Evolutionary conservation across 768 basidiomycete genomes (phyloP).

Genomic region (Auricularia heimuer): DNA sequence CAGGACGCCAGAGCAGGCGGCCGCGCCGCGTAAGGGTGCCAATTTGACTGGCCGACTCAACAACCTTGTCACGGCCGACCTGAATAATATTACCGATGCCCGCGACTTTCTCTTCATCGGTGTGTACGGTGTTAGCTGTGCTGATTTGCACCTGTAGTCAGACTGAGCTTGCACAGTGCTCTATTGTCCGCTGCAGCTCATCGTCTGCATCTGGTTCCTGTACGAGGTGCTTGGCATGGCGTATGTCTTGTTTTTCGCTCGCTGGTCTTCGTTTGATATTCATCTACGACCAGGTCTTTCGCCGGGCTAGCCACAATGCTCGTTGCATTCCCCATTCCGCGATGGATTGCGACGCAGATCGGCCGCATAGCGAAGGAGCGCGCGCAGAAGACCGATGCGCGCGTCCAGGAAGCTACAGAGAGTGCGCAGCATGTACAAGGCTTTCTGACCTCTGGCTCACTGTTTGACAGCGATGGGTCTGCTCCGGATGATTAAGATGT

Average conservation of each 20-base stretch:
- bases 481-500: conserved; percentile 32
- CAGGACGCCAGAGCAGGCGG: background rate
- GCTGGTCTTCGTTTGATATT: background rate
- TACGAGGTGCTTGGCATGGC: conserved; percentile 29
- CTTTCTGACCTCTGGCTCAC: background rate
- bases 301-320: conserved; percentile 26
- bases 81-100: conserved; percentile 26
- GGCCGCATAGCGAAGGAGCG: conserved; percentile 20
- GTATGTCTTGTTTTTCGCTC: conserved; percentile 8
- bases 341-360: conserved; percentile 21
- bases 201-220: conserved; percentile 23
- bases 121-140: conserved; percentile 13
- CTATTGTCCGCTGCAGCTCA: conserved; percentile 16
- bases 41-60: conserved; percentile 30
- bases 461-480: conserved; percentile 10
- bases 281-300: conserved; percentile 16
- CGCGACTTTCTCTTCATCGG: conserved; percentile 23
- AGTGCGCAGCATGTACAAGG: conserved; percentile 5
- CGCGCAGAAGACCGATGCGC: conserved; percentile 27
- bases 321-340: conserved; percentile 27
- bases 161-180: background rate
- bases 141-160: background rate
- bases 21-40: conserved; percentile 3
- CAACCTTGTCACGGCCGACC: conserved; percentile 28
- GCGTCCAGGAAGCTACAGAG: conserved; percentile 28